A percentile compares a stretch with the other conserved stretches of the same genome.
Evolutionary conservation across 331 rosid genomes (phyloP).

Genomic region (Pyracantha coccinea): DNA sequence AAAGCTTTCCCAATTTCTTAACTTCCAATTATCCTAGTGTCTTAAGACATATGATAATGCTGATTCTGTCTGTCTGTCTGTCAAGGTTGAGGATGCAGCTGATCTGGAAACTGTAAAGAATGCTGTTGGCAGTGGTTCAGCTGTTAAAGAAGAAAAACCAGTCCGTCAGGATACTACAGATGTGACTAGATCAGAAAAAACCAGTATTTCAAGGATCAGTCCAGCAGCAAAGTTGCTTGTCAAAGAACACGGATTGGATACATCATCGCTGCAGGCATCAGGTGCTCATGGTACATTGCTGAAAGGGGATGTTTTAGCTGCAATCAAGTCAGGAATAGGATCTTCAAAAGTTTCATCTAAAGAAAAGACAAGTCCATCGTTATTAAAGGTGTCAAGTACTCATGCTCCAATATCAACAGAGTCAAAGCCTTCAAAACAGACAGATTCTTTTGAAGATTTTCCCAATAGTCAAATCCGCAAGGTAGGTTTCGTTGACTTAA

Average conservation of each 20-base stretch:
- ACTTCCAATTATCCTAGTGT: not conserved
- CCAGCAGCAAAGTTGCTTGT: constrained; percentile 90
- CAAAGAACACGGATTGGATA: constrained; percentile 72
- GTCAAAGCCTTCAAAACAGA: constrained; percentile 40
- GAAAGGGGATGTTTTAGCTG: constrained; percentile 89
- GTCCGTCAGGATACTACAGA: constrained; percentile 27
- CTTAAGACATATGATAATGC: constrained; percentile 14
- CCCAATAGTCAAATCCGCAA: constrained; percentile 92
- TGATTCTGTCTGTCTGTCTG: constrained; percentile 14
- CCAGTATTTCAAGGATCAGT: constrained; percentile 50
- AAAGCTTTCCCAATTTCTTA: not conserved
- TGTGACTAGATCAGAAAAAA: constrained; percentile 34
- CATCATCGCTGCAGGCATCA: constrained; percentile 60
- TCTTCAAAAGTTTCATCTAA: constrained; percentile 46
- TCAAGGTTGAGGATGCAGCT: constrained; percentile 80
- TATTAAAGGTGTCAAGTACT: constrained; percentile 37
- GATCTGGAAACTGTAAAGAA: constrained; percentile 68
- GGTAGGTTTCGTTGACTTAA: constrained; percentile 35
- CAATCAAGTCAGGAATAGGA: constrained; percentile 68
- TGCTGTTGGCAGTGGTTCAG: constrained; percentile 38
- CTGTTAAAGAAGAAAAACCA: constrained; percentile 47
- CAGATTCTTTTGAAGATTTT: constrained; percentile 71
- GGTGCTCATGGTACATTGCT: constrained; percentile 77
- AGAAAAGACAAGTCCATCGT: constrained; percentile 37
- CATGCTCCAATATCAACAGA: constrained; percentile 31